A percentile compares a stretch with the other conserved stretches of the same genome.
Evolutionary conservation across 331 rosid species (phyloP).

Genomic region (Ulmus americana): DNA sequence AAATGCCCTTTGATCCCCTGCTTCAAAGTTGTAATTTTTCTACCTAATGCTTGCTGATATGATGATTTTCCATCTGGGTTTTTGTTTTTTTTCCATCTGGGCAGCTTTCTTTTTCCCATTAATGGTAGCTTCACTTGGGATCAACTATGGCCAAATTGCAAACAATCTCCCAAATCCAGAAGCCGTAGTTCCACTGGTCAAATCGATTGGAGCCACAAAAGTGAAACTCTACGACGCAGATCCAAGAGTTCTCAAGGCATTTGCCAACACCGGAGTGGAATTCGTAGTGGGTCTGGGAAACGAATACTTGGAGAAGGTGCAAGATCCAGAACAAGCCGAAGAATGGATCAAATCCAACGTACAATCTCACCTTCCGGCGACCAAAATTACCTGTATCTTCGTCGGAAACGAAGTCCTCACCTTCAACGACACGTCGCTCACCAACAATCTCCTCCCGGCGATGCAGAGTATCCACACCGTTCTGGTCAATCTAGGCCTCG

Average conservation of each 20-base stretch:
- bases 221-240: constrained; percentile 92
- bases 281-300: constrained; percentile 76
- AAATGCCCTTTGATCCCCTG: background rate
- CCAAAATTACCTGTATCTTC: constrained; percentile 70
- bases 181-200: constrained; percentile 53
- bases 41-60: background rate
- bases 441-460: constrained; percentile 60
- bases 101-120: constrained; percentile 23
- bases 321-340: constrained; percentile 52
- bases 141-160: constrained; percentile 91
- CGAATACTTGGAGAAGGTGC: constrained; percentile 59
- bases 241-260: constrained; percentile 63
- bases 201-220: constrained; percentile 70
- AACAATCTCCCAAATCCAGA: constrained; percentile 72
- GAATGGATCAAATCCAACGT: constrained; percentile 75
- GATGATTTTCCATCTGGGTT: background rate
- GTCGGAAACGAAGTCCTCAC: constrained; percentile 91
- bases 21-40: background rate
- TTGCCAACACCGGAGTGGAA: constrained; percentile 69
- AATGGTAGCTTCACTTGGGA: constrained; percentile 49
- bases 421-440: constrained; percentile 72
- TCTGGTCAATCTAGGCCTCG: constrained; percentile 44
- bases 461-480: constrained; percentile 81
- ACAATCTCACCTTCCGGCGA: constrained; percentile 58
- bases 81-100: constrained; percentile 8